Conservation (phyloP, 2,329 filamentous ascomycete species). For the Hymenoscyphus occultus region DNA sequence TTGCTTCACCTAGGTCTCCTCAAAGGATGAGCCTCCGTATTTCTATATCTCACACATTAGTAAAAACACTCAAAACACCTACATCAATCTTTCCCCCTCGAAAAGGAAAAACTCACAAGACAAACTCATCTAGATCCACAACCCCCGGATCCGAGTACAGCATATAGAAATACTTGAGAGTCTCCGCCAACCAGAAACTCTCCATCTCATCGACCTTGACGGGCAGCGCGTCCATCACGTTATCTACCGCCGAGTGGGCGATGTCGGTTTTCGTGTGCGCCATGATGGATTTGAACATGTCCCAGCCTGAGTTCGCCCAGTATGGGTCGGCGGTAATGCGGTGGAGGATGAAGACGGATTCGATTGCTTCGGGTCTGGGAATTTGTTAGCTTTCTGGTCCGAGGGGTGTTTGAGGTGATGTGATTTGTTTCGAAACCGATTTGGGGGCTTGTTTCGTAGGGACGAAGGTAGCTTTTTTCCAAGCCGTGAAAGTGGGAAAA, state of each 20-base stretch:
- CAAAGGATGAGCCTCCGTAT: slow-evolving; percentile 34
- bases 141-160: slow-evolving; percentile 47
- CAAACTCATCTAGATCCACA: slow-evolving; percentile 60
- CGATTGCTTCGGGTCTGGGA: slow-evolving; percentile 59
- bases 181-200: slow-evolving; percentile 62
- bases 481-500: no score
- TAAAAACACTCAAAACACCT: background rate
- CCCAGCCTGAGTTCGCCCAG: slow-evolving; percentile 46
- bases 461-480: no score
- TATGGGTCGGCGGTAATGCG: slow-evolving; percentile 33
- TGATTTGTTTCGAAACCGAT: background rate
- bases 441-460: no score
- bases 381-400: slow-evolving; percentile 47
- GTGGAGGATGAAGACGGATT: slow-evolving; percentile 63
- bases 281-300: slow-evolving; percentile 47
- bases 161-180: slow-evolving; percentile 63
- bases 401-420: background rate
- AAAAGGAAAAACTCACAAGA: slow-evolving; percentile 38
- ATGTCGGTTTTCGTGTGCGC: slow-evolving; percentile 42
- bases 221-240: slow-evolving; percentile 37
- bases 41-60: slow-evolving; percentile 19
- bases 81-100: background rate
- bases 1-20: slow-evolving; percentile 11
- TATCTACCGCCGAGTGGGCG: slow-evolving; percentile 43
- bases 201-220: slow-evolving; percentile 54